phyloP scores from a whole-genome alignment of 441 rosid species.

The Syzygium malaccense region DNA sequence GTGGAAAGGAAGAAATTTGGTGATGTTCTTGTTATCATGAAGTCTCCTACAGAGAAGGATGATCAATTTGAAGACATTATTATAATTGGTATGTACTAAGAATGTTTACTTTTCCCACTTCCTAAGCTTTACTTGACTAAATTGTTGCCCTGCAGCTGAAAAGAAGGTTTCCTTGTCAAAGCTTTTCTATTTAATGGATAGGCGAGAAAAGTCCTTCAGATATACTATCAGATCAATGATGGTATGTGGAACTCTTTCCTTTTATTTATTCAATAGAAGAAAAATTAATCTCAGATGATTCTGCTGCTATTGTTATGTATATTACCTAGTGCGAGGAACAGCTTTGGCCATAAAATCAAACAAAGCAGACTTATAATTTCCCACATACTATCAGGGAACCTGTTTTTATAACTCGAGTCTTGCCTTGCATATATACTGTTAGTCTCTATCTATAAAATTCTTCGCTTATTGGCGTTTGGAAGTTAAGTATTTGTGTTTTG shows the following conservation, averaged over 20 bases:
- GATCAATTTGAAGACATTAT: slow-evolving; percentile 17
- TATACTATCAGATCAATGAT: slow-evolving; percentile 33
- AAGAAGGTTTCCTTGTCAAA: slow-evolving; percentile 38
- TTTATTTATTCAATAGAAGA: not conserved
- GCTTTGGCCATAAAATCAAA: not conserved
- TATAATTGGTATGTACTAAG: slow-evolving; percentile 29
- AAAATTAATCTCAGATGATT: not conserved
- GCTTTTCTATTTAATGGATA: slow-evolving; percentile 50
- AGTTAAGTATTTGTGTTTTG: not conserved
- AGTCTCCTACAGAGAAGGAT: slow-evolving; percentile 21
- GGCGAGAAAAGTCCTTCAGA: slow-evolving; percentile 59
- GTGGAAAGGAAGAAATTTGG: slow-evolving; percentile 22
- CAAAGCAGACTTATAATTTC: not conserved
- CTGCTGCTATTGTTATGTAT: not conserved
- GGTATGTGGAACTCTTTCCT: slow-evolving; percentile 34
- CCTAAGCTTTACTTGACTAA: not conserved
- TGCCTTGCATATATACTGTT: not conserved
- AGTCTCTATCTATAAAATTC: not conserved
- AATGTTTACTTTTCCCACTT: slow-evolving; percentile 1
- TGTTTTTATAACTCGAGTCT: not conserved
- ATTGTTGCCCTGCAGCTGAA: slow-evolving; percentile 30
- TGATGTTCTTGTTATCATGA: slow-evolving; percentile 47
- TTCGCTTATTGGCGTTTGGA: not conserved
- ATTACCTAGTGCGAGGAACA: not conserved
- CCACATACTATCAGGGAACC: not conserved